Evolutionary conservation across 441 rosid genomes (phyloP).

Genomic region (Brassica hybrid): DNA sequence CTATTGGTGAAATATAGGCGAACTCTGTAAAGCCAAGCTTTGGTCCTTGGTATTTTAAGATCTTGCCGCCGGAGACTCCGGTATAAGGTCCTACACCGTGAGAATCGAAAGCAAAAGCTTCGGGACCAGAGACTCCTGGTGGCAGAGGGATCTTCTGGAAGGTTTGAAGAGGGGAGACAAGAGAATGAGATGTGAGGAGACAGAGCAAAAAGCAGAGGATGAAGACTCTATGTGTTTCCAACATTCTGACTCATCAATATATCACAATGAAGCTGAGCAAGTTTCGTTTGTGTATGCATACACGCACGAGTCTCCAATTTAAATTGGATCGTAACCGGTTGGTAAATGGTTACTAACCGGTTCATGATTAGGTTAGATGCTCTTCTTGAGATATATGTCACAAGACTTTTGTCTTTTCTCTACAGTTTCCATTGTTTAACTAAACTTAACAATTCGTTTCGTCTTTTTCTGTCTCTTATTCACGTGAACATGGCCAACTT

Average conservation of each 20-base stretch:
- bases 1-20: slow-evolving; percentile 24
- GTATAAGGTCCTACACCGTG: slow-evolving; percentile 41
- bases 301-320: slow-evolving; percentile 4
- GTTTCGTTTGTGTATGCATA: slow-evolving; percentile 23
- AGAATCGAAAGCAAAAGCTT: slow-evolving; percentile 41
- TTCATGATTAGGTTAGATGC: slow-evolving; percentile 26
- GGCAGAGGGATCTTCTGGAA: slow-evolving; percentile 34
- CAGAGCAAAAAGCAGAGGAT: slow-evolving; percentile 11
- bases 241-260: slow-evolving; percentile 20
- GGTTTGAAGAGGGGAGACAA: slow-evolving; percentile 9
- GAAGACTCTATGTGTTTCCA: slow-evolving; percentile 9
- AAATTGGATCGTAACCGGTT: background rate
- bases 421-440: background rate
- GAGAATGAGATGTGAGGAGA: slow-evolving; percentile 9
- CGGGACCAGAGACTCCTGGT: slow-evolving; percentile 25
- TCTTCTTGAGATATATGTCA: slow-evolving; percentile 19
- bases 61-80: slow-evolving; percentile 43
- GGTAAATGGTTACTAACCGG: background rate
- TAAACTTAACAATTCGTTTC: background rate
- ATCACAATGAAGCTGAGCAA: slow-evolving; percentile 18
- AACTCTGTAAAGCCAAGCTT: slow-evolving; percentile 34
- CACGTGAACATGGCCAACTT: slow-evolving; percentile 37
- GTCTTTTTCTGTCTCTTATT: slow-evolving; percentile 9
- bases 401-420: slow-evolving; percentile 34
- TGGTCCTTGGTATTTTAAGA: slow-evolving; percentile 40